These are phyloP conservation scores for Solioccasus polychromus DNA, from an alignment of 768 basidiomycete genomes.

Conservation along the genomic window DNA sequence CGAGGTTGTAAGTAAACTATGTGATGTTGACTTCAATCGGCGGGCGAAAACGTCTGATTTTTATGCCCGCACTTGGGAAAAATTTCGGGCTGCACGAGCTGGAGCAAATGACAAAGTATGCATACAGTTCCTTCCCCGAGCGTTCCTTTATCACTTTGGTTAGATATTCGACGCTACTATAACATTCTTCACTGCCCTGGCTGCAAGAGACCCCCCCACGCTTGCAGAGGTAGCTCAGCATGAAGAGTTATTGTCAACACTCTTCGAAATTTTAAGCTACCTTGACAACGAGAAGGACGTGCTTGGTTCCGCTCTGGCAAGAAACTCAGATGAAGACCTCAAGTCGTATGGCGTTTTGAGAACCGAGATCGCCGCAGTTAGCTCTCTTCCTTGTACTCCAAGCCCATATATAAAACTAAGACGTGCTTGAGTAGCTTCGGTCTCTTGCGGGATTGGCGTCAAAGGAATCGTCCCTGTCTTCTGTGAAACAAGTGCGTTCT, in stretches of 20 bases:
- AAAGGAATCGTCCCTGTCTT: slow-evolving; percentile 32
- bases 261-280: slow-evolving; percentile 42
- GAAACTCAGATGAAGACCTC: slow-evolving; percentile 40
- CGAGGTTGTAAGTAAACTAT: slow-evolving; percentile 73
- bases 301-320: slow-evolving; percentile 41
- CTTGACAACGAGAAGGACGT: slow-evolving; percentile 42
- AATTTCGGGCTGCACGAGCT: slow-evolving; percentile 55
- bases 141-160: background rate
- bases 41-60: slow-evolving; percentile 80
- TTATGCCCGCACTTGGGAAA: slow-evolving; percentile 64
- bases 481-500: slow-evolving; percentile 17
- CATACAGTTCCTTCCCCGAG: slow-evolving; percentile 12
- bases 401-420: slow-evolving; percentile 5
- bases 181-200: slow-evolving; percentile 58
- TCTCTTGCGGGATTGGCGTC: slow-evolving; percentile 35
- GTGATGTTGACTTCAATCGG: slow-evolving; percentile 71
- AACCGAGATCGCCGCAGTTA: slow-evolving; percentile 55
- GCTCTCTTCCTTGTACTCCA: slow-evolving; percentile 20
- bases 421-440: slow-evolving; percentile 28
- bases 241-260: slow-evolving; percentile 36
- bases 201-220: slow-evolving; percentile 56
- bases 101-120: slow-evolving; percentile 59
- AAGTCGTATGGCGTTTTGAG: slow-evolving; percentile 53
- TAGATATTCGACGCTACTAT: slow-evolving; percentile 67
- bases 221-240: slow-evolving; percentile 51